Percentiles rank a stretch among this genome's conserved stretches.
These are phyloP conservation scores for Neurospora sp. DNA, from an alignment of 495 filamentous ascomycete genomes.

Conservation along the genomic window DNA sequence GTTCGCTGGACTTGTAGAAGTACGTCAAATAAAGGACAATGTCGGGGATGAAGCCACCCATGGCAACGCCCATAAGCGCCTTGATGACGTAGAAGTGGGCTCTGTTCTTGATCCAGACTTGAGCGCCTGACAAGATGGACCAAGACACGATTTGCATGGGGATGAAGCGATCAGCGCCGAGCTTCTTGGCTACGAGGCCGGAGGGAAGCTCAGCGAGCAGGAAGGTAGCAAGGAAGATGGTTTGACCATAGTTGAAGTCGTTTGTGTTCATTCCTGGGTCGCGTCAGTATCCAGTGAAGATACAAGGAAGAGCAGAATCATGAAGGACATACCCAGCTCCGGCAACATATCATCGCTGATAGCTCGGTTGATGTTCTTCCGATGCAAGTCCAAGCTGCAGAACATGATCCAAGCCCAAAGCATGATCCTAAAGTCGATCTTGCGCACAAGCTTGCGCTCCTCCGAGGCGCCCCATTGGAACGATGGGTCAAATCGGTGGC, in stretches of 20 bases:
- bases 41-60: constrained; percentile 43
- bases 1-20: constrained; percentile 42
- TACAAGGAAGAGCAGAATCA: background rate
- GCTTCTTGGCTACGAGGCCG: constrained; percentile 36
- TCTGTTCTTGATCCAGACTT: constrained; percentile 28
- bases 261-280: constrained; percentile 34
- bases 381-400: constrained; percentile 34
- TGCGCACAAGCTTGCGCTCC: constrained; percentile 38
- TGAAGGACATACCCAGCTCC: constrained; percentile 15
- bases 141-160: constrained; percentile 37
- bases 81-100: constrained; percentile 33
- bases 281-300: background rate
- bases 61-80: constrained; percentile 34
- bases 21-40: constrained; percentile 45
- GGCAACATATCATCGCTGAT: constrained; percentile 35
- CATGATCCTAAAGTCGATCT: constrained; percentile 30
- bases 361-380: constrained; percentile 36
- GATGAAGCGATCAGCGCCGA: constrained; percentile 40
- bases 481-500: constrained; percentile 45
- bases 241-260: constrained; percentile 37
- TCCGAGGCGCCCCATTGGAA: constrained; percentile 38
- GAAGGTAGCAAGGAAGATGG: constrained; percentile 37
- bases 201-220: constrained; percentile 38
- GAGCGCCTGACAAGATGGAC: constrained; percentile 30
- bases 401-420: constrained; percentile 36